Evolutionary conservation across 768 basidiomycete species (phyloP).

Genomic region (Leccinum variicolor): DNA sequence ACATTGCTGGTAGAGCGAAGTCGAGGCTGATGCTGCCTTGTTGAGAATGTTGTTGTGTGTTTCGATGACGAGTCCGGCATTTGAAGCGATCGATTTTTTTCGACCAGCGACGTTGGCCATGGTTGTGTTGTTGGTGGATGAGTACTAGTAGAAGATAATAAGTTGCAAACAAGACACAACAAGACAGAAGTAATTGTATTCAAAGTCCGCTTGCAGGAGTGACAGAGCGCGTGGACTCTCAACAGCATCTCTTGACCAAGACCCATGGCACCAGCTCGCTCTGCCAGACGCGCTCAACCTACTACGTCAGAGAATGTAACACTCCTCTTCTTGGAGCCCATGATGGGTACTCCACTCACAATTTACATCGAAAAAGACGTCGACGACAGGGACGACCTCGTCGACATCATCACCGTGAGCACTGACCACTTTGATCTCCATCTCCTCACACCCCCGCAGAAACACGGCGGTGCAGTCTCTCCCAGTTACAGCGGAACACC

Average conservation of each 20-base stretch:
- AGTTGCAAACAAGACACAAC: constrained; percentile 23
- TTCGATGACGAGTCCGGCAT: constrained; percentile 64
- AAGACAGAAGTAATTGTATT: not conserved
- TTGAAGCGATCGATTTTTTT: constrained; percentile 76
- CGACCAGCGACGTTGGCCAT: constrained; percentile 61
- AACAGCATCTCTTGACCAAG: constrained; percentile 30
- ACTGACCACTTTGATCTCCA: constrained; percentile 2
- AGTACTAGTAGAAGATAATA: too few relatives aligned
- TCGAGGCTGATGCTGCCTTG: constrained; percentile 82
- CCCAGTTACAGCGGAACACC: constrained; percentile 75
- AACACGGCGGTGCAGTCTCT: constrained; percentile 71
- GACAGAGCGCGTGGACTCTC: constrained; percentile 12
- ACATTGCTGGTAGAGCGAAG: constrained; percentile 92
- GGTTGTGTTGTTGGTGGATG: too few relatives aligned
- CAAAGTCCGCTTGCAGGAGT: constrained; percentile 27
- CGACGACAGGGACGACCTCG: constrained; percentile 59
- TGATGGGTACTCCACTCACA: constrained; percentile 71
- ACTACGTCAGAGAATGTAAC: constrained; percentile 19
- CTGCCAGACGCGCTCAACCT: constrained; percentile 47
- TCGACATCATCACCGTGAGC: constrained; percentile 66
- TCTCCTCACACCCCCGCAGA: constrained; percentile 39
- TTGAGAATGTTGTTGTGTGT: constrained; percentile 86
- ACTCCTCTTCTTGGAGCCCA: constrained; percentile 74
- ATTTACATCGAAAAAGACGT: constrained; percentile 84
- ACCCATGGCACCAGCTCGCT: constrained; percentile 84